These are phyloP conservation scores for Monosporozyma servazzii DNA, from an alignment of 805 yeast genomes.

Conservation along the genomic window DNA sequence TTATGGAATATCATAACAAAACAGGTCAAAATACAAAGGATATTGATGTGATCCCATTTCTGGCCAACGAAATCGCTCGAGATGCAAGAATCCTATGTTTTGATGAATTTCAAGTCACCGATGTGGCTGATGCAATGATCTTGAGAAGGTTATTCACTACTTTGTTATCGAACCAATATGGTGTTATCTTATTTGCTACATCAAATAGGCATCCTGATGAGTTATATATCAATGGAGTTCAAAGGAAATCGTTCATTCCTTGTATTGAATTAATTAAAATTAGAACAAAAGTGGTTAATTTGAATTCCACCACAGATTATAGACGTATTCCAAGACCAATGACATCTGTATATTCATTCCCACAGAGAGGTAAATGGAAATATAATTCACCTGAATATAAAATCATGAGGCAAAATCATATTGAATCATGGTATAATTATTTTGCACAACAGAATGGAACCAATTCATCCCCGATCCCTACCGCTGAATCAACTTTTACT, in stretches of 20 bases:
- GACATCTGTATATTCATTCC: constrained; percentile 68
- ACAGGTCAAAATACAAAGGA: constrained; percentile 32
- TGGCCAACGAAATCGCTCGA: constrained; percentile 77
- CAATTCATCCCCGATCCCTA: neutral
- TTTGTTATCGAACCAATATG: constrained; percentile 64
- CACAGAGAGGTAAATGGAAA: constrained; percentile 57
- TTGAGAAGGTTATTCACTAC: constrained; percentile 63
- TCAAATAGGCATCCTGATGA: constrained; percentile 94
- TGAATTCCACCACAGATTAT: constrained; percentile 91
- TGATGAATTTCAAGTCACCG: constrained; percentile 97
- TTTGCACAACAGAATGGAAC: constrained; percentile 44
- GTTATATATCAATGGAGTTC: constrained; percentile 87
- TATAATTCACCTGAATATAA: constrained; percentile 43
- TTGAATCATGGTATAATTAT: constrained; percentile 67
- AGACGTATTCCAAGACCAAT: constrained; percentile 79
- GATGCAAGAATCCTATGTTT: constrained; percentile 76
- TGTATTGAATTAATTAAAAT: constrained; percentile 74
- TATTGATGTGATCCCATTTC: constrained; percentile 70
- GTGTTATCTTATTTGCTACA: constrained; percentile 84
- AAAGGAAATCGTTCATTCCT: constrained; percentile 84
- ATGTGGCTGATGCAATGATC: constrained; percentile 97
- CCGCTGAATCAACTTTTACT: neutral
- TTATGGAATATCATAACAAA: constrained; percentile 36
- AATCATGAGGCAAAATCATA: constrained; percentile 48
- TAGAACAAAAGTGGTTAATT: constrained; percentile 64